Evolutionary conservation across 2,329 filamentous ascomycete species (phyloP).

Genomic region (Exophiala aquamarina): DNA sequence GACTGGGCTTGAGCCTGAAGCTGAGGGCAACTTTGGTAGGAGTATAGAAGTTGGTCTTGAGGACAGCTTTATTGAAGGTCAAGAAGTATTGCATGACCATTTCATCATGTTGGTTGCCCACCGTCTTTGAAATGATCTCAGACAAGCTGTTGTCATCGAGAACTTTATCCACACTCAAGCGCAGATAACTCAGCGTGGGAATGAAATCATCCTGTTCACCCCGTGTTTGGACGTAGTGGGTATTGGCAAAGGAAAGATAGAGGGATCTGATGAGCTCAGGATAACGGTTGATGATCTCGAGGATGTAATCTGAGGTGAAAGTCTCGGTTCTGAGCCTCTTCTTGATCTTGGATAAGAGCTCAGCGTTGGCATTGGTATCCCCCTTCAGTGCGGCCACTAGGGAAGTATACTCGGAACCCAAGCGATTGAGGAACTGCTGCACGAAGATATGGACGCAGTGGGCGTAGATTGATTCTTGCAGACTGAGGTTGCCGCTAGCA

Average conservation of each 20-base stretch:
- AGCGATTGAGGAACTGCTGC: constrained; percentile 94
- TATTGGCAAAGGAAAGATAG: constrained; percentile 87
- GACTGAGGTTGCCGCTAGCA: constrained; percentile 77
- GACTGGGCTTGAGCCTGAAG: constrained; percentile 82
- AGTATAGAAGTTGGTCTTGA: constrained; percentile 98
- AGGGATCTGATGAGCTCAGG: constrained; percentile 81
- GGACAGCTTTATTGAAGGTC: constrained; percentile 86
- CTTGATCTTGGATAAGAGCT: constrained; percentile 91
- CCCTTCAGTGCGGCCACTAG: constrained; percentile 76
- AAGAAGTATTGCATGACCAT: constrained; percentile 98
- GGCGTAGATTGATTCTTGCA: constrained; percentile 96
- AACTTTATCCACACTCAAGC: constrained; percentile 69
- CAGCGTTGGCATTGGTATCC: constrained; percentile 80
- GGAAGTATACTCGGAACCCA: constrained; percentile 88
- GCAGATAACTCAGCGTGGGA: constrained; percentile 67
- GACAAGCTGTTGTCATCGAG: constrained; percentile 72
- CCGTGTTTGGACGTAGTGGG: constrained; percentile 72
- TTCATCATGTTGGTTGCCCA: constrained; percentile 89
- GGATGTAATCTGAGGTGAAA: constrained; percentile 96
- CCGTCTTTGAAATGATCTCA: constrained; percentile 74
- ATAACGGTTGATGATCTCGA: constrained; percentile 92
- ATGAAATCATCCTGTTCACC: constrained; percentile 67
- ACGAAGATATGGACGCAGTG: constrained; percentile 98
- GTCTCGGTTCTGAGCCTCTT: constrained; percentile 92
- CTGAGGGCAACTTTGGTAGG: constrained; percentile 97